These are phyloP conservation scores for Reticulascus tulasneorum DNA, from an alignment of 2,329 filamentous ascomycete species.

Conservation along the genomic window DNA sequence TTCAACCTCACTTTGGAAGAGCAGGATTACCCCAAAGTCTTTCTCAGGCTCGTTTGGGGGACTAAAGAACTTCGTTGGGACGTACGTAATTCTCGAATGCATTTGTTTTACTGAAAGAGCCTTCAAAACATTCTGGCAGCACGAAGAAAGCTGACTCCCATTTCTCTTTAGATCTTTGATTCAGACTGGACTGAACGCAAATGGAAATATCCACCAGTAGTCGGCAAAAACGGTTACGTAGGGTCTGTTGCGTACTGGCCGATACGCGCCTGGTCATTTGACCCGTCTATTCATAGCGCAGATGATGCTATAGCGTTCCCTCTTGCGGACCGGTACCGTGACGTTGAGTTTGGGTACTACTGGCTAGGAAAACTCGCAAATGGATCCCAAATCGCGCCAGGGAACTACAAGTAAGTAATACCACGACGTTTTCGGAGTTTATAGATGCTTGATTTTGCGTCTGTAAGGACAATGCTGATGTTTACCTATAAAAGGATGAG, in stretches of 20 bases:
- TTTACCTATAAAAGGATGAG: neutral
- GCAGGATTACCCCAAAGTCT: slow-evolving; percentile 16
- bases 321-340: slow-evolving; percentile 27
- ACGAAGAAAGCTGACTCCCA: neutral
- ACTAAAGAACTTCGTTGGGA: slow-evolving; percentile 18
- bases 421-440: too few species aligned
- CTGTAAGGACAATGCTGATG: neutral
- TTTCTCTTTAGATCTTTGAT: slow-evolving; percentile 31
- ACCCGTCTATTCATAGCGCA: slow-evolving; percentile 28
- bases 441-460: neutral
- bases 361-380: slow-evolving; percentile 41
- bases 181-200: slow-evolving; percentile 31
- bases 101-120: too few species aligned
- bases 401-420: slow-evolving; percentile 31
- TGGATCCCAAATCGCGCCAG: slow-evolving; percentile 34
- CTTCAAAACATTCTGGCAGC: rapidly evolving
- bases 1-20: slow-evolving; percentile 58
- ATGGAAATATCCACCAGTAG: slow-evolving; percentile 37
- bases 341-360: slow-evolving; percentile 28
- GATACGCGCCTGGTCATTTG: slow-evolving; percentile 19
- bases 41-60: slow-evolving; percentile 15
- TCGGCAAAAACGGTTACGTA: slow-evolving; percentile 34
- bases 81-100: slow-evolving; percentile 9
- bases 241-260: slow-evolving; percentile 32
- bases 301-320: slow-evolving; percentile 36